phyloP scores from a whole-genome alignment of 2,329 filamentous ascomycete species.

The Leptographium galeiforme region DNA sequence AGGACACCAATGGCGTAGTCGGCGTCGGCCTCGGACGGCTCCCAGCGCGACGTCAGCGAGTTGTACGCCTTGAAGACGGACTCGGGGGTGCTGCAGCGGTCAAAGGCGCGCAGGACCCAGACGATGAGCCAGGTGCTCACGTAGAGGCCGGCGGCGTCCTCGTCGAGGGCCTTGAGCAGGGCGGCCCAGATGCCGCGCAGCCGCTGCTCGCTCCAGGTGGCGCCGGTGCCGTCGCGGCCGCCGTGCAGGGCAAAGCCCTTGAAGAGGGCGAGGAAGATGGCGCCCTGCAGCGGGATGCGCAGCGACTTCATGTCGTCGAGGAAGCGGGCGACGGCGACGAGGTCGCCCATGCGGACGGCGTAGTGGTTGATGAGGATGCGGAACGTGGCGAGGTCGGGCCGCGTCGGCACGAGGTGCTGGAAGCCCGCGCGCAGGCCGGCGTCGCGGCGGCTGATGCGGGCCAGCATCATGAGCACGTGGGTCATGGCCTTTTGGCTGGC shows the following conservation, averaged over 20 bases:
- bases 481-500: constrained; percentile 36
- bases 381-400: constrained; percentile 68
- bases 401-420: constrained; percentile 52
- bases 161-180: constrained; percentile 42
- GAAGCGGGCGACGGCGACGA: constrained; percentile 56
- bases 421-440: constrained; percentile 37
- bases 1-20: constrained; percentile 34
- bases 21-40: constrained; percentile 24
- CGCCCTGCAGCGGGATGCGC: constrained; percentile 55
- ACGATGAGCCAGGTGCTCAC: constrained; percentile 48
- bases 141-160: constrained; percentile 29
- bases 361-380: constrained; percentile 67
- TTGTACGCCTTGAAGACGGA: constrained; percentile 42
- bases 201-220: constrained; percentile 59
- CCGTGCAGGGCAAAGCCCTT: constrained; percentile 70
- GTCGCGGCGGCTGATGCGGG: constrained; percentile 37
- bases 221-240: constrained; percentile 37
- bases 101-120: constrained; percentile 50
- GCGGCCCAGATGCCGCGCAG: constrained; percentile 56
- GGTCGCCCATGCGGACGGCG: constrained; percentile 52
- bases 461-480: constrained; percentile 43
- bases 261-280: constrained; percentile 70
- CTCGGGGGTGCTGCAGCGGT: constrained; percentile 39
- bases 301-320: constrained; percentile 69
- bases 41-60: constrained; percentile 33